phyloP scores from a whole-genome alignment of 768 basidiomycete species.

The Artomyces pyxidatus region DNA sequence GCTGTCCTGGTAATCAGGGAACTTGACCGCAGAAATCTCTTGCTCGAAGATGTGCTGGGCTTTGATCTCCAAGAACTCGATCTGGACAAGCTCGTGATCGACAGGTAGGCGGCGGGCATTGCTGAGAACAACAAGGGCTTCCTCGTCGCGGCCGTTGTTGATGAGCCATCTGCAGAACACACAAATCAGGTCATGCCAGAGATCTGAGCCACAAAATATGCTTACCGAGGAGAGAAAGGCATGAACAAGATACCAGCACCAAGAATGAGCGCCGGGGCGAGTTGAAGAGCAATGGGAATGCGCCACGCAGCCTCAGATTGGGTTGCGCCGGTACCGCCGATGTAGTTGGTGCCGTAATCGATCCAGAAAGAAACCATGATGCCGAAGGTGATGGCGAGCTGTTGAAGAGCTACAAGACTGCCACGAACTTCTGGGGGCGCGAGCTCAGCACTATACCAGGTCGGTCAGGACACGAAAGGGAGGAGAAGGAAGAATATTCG shows the following conservation, averaged over 20 bases:
- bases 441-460: conserved; percentile 37
- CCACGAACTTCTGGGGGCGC: conserved; percentile 79
- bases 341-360: conserved; percentile 54
- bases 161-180: conserved; percentile 53
- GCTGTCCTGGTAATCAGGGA: conserved; percentile 61
- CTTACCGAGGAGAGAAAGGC: conserved; percentile 69
- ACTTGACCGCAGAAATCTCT: conserved; percentile 46
- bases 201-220: neutral
- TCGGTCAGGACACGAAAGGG: neutral
- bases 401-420: conserved; percentile 73
- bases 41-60: conserved; percentile 69
- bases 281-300: conserved; percentile 64
- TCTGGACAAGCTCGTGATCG: conserved; percentile 58
- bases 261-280: conserved; percentile 65
- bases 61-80: conserved; percentile 73
- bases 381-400: conserved; percentile 74
- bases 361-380: conserved; percentile 58
- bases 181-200: neutral
- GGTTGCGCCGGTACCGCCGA: conserved; percentile 47
- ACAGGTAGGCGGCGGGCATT: conserved; percentile 45
- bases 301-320: conserved; percentile 72
- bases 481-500: conserved; percentile 1
- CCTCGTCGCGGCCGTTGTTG: conserved; percentile 67
- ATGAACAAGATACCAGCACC: conserved; percentile 66
- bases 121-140: conserved; percentile 59